Evolutionary conservation across 805 yeast genomes (phyloP), one percentile per base, ranked within the genome.

Genomic region (Starmerella bombicola): DNA sequence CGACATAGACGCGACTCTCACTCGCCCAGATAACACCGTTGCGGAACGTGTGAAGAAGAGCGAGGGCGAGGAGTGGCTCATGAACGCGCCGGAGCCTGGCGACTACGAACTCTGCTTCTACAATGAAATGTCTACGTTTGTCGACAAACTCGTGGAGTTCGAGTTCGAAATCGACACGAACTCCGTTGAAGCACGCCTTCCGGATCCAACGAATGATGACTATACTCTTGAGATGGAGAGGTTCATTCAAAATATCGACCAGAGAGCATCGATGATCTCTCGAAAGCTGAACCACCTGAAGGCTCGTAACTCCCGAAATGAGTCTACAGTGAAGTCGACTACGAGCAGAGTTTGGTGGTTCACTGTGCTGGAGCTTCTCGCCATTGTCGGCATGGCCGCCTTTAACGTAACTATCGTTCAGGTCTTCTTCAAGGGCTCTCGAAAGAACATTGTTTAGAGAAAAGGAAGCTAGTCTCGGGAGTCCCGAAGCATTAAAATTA

Each of bases 271-370:
- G 31, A 52, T 54, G 35, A 54, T 63, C 41, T 44, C 56, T 17
- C 60, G 65, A 32, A 38, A 53, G 28, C 55, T 88, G 57, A 81
- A 78, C 53, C 80, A 86, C 62, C 85, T 86, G 68, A 80, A 77
- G 63, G 77, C 93, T 10, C 78, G 98, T 66, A 88, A 82, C 62
- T 76, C 76, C 64, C 74, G 97, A 65, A 88, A 88, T 65, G 91
- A 83, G 73, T 74, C 79, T 37, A 83, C 95, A 32, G 95, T 83
- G 48, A 69, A 69, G 60, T 74, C 83, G 37, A 83, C 94, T 24
- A 82, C 78, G 55, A 65, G 77, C 16, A 75, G 93, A 57, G 71
- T 83, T 45, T 78, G 80, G 57, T 82, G 78, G 72, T 73, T 81
- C 55, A 76, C 86, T 34, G 63, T 81, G 40, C 62, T 74, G 43